Evolutionary conservation across 202 grass and related monocot genomes (phyloP).

Genomic region (Hordeum pubiflorum): DNA sequence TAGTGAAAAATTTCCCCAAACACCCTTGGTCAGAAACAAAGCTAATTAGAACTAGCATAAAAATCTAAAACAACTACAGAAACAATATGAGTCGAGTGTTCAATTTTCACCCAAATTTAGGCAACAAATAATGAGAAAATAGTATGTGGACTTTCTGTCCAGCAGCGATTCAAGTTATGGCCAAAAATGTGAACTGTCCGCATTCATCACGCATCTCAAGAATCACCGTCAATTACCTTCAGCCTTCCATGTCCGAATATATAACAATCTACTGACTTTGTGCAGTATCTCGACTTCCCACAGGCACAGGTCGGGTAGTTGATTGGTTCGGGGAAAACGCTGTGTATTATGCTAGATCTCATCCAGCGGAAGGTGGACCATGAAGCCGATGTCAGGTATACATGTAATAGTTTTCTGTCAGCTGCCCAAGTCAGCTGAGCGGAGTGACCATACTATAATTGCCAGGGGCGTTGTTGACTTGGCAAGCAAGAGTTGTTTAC

Average conservation of each 20-base stretch:
- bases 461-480: conserved; percentile 15
- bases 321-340: conserved; percentile 20
- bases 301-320: neutral
- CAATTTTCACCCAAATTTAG: too few relatives aligned
- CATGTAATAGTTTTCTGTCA: neutral
- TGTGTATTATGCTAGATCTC: neutral
- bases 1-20: too few relatives aligned
- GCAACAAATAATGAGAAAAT: too few relatives aligned
- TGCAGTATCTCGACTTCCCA: conserved; percentile 4
- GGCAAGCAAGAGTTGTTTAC: conserved; percentile 27
- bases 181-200: too few relatives aligned
- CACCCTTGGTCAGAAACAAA: too few relatives aligned
- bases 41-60: too few relatives aligned
- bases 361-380: conserved; percentile 1
- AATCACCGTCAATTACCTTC: neutral
- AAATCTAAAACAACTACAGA: too few relatives aligned
- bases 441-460: neutral
- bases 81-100: too few relatives aligned
- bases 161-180: too few relatives aligned
- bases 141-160: too few relatives aligned
- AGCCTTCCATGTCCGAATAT: neutral
- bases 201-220: too few relatives aligned
- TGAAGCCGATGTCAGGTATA: conserved; percentile 2
- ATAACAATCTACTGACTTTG: neutral
- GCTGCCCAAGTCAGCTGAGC: neutral